phyloP scores from a whole-genome alignment of 108 stramenopile genomes.

The Nitzschia inconspicua region DNA sequence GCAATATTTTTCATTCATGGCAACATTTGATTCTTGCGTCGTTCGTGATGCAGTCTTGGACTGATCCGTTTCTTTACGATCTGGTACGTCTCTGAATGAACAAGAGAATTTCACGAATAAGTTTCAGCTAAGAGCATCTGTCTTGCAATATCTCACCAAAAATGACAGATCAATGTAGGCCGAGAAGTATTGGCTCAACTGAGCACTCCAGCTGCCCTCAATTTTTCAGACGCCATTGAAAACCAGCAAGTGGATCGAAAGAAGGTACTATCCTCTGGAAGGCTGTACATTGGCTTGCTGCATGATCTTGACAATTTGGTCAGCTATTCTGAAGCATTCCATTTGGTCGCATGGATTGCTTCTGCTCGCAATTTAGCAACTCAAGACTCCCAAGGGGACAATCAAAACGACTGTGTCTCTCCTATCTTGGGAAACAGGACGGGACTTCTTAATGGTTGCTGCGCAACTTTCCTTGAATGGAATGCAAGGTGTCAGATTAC shows the following conservation, averaged over 20 bases:
- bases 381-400: conserved; percentile 5
- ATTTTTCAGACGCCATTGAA: conserved; percentile 31
- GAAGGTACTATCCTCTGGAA: conserved; percentile 9
- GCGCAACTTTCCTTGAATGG: conserved; percentile 31
- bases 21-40: conserved; percentile 8
- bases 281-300: conserved; percentile 19
- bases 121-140: too few relatives aligned
- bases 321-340: conserved; percentile 24
- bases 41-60: not conserved
- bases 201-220: conserved; percentile 21
- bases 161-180: conserved; percentile 42
- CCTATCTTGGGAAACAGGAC: not conserved
- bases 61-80: conserved; percentile 35
- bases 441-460: not conserved
- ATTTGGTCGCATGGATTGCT: conserved; percentile 25
- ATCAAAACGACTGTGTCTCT: conserved; percentile 23
- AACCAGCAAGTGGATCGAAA: not conserved
- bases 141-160: too few relatives aligned
- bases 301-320: conserved; percentile 30
- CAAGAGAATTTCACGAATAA: too few relatives aligned
- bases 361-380: conserved; percentile 21
- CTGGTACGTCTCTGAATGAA: too few relatives aligned
- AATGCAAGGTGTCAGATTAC: conserved; percentile 38
- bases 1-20: conserved; percentile 31
- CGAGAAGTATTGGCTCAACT: conserved; percentile 42